Evolutionary conservation across 257 asterid species (phyloP).

Genomic region (Hygrophila difformis): DNA sequence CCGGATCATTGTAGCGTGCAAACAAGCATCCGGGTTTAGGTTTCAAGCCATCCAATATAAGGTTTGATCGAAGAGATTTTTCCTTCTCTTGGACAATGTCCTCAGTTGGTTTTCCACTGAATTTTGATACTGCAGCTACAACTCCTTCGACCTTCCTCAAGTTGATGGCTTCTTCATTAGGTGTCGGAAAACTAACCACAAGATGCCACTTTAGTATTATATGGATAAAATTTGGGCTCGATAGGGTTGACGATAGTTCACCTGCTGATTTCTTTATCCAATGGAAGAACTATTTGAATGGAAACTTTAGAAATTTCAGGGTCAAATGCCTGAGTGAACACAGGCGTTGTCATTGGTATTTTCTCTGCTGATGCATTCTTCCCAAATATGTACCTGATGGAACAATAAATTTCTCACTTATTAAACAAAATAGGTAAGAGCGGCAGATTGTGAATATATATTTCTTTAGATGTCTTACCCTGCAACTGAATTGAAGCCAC

Average conservation of each 20-base stretch:
- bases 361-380: conserved; percentile 69
- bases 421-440: neutral
- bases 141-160: conserved; percentile 73
- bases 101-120: conserved; percentile 80
- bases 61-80: conserved; percentile 35
- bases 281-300: conserved; percentile 79
- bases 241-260: conserved; percentile 18
- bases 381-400: conserved; percentile 72
- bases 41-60: conserved; percentile 45
- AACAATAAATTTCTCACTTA: conserved; percentile 7
- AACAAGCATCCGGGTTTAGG: conserved; percentile 57
- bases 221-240: neutral
- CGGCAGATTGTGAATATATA: too few relatives aligned
- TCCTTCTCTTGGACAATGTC: conserved; percentile 57
- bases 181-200: conserved; percentile 70
- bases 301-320: conserved; percentile 48
- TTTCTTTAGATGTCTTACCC: conserved; percentile 59
- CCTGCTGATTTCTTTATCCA: conserved; percentile 66
- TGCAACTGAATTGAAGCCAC: conserved; percentile 76
- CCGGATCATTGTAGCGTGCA: conserved; percentile 93
- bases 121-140: conserved; percentile 65
- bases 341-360: conserved; percentile 91
- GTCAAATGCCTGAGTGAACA: conserved; percentile 62
- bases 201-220: neutral
- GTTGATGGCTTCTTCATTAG: conserved; percentile 47